Base-by-base conservation (phyloP, 345 rosid species). In the Cardamine chenopodiifolia region DNA sequence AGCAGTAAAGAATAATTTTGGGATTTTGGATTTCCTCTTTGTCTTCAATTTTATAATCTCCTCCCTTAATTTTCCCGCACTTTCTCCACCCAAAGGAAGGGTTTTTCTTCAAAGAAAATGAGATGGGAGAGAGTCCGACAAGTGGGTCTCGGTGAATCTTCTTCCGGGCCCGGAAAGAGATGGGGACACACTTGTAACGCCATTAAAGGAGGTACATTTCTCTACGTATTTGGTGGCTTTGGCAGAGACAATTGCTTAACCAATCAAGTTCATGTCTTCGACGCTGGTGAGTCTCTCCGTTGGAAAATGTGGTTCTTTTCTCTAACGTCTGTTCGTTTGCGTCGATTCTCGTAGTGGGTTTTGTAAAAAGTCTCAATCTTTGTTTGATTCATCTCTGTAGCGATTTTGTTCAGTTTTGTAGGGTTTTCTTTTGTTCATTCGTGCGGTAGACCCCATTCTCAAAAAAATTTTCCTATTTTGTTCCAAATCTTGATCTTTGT, bases 181-280 rank as follows among this genome's bases (percentile, higher is more conserved):
- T 95, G 98, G 98, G 97, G 98, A 40, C 99, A 95, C 82, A 89
- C 96, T 59, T 92, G 96, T 79, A 95, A 95, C 91, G 81, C 98
- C 81, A 75, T 90, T 67, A 88, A 82, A 81, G 91, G 96, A 17
- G 98, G 94, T 54, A 84, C 89, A 77, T 86, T 90, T 83, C 86
- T 95, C 48, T 95, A 88, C 72, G 88, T 95, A 1, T 92, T 92
- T 47, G 97, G 99, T 77, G 98, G 99, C 7, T 95, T 89, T 77
- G 96, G 91, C 72, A 71, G 63, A 61, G 92, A 86, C 67, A 82
- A 84, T 82, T 85, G 96, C 83, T 91, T 89, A 77, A 90, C 98
- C 54, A 92, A 90, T 84, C 94, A 85, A 84, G 98, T 95, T 66
- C 96, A 90, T 77, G 88, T 90, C 82, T 95, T 90, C 68, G 98